Conservation (phyloP, 2,329 filamentous ascomycete species). For the Talaromyces sp. region DNA sequence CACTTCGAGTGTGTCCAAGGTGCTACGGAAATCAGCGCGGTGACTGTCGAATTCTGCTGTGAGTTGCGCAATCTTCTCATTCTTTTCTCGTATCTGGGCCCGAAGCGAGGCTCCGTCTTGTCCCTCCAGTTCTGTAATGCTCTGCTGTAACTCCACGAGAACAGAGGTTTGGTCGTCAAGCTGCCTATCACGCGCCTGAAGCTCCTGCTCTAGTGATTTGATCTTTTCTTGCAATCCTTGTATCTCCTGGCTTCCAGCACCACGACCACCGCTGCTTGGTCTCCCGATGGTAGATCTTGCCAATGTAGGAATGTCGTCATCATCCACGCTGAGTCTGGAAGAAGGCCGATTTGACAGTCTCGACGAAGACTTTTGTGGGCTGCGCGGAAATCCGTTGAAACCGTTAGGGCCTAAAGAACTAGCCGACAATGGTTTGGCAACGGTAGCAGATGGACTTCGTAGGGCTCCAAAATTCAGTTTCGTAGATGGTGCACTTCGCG, state of each 20-base stretch:
- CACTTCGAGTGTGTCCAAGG: slow-evolving; percentile 92
- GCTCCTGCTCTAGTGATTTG: slow-evolving; percentile 63
- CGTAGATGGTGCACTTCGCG: slow-evolving; percentile 55
- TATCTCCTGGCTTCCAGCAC: slow-evolving; percentile 23
- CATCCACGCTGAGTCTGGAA: slow-evolving; percentile 36
- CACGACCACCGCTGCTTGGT: slow-evolving; percentile 6
- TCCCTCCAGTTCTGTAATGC: slow-evolving; percentile 75
- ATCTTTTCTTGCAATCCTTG: slow-evolving; percentile 62
- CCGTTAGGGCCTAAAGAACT: slow-evolving; percentile 7
- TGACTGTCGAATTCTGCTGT: slow-evolving; percentile 94
- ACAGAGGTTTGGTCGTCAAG: slow-evolving; percentile 81
- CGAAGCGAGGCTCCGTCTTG: slow-evolving; percentile 73
- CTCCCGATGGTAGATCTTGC: slow-evolving; percentile 7
- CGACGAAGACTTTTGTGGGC: slow-evolving; percentile 35
- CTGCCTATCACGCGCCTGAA: slow-evolving; percentile 80
- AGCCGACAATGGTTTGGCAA: slow-evolving; percentile 9
- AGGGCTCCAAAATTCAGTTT: slow-evolving; percentile 52
- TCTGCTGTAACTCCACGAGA: slow-evolving; percentile 83
- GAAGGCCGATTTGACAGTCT: slow-evolving; percentile 36
- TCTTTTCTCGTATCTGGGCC: slow-evolving; percentile 84
- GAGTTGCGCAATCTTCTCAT: slow-evolving; percentile 89
- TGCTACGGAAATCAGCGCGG: slow-evolving; percentile 90
- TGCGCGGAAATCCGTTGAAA: slow-evolving; percentile 44
- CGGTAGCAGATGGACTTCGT: slow-evolving; percentile 49
- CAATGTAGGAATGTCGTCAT: slow-evolving; percentile 27